Evolutionary conservation across 352 stramenopile genomes (phyloP).

Genomic region (Globisporangium sylvaticum): DNA sequence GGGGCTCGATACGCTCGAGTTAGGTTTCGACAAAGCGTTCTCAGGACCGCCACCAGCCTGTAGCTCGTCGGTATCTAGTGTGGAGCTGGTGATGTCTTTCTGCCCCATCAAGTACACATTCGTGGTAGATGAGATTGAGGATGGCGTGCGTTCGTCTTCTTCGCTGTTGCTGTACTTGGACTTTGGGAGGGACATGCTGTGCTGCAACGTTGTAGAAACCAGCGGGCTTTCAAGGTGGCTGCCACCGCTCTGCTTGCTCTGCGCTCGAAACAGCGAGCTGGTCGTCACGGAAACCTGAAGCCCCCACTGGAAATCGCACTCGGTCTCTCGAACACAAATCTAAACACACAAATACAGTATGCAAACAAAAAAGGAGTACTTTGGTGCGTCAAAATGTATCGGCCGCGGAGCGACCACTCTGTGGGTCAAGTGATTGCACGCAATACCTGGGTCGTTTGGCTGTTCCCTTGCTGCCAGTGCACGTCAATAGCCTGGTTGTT

Average conservation of each 20-base stretch:
- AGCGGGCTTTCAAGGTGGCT: background rate
- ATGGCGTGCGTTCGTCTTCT: constrained; percentile 1
- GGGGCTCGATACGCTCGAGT: background rate
- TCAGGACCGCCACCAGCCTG: background rate
- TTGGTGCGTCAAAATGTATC: background rate
- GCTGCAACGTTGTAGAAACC: constrained; percentile 10
- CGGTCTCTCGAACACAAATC: constrained; percentile 24
- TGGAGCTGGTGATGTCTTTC: background rate
- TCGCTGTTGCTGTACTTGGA: constrained; percentile 14
- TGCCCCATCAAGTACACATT: constrained; percentile 3
- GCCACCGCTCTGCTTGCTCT: background rate
- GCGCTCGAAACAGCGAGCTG: constrained; percentile 12
- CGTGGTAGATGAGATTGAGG: background rate
- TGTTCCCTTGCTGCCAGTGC: constrained; percentile 28
- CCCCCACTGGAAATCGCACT: constrained; percentile 32
- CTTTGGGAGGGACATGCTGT: constrained; percentile 35
- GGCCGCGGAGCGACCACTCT: background rate
- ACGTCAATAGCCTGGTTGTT: constrained; percentile 2
- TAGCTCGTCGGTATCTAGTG: background rate
- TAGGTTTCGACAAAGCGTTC: background rate
- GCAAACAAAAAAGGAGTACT: background rate
- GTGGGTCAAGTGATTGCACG: background rate
- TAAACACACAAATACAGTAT: constrained; percentile 5
- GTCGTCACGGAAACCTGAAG: constrained; percentile 22
- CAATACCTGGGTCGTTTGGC: constrained; percentile 25